Conservation (phyloP, 352 stramenopile species). For the Pythium oligandrum region DNA sequence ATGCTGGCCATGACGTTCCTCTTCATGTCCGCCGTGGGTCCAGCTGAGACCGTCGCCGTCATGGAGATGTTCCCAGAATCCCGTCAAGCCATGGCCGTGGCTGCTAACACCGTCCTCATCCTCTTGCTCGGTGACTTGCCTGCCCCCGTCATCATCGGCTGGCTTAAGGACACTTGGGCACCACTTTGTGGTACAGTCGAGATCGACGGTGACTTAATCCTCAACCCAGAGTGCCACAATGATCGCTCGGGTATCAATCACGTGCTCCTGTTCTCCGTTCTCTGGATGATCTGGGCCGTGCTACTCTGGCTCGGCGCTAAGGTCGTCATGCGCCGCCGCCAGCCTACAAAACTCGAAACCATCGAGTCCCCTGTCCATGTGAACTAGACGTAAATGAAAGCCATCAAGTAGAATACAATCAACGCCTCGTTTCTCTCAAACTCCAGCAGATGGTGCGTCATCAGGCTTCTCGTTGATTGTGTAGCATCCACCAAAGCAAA, state of each 20-base stretch:
- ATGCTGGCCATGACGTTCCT: constrained; percentile 47
- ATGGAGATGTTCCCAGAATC: constrained; percentile 74
- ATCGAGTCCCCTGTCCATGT: too few species aligned
- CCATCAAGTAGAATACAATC: too few species aligned
- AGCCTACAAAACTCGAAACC: too few species aligned
- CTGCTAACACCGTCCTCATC: constrained; percentile 76
- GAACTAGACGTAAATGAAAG: too few species aligned
- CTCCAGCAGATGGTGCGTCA: background rate
- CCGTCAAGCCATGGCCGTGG: constrained; percentile 74
- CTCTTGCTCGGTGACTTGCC: constrained; percentile 91
- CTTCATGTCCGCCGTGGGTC: constrained; percentile 49
- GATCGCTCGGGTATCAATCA: constrained; percentile 44
- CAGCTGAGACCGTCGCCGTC: constrained; percentile 56
- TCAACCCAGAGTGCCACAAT: constrained; percentile 44
- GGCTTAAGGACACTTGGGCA: constrained; percentile 80
- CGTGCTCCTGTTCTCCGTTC: constrained; percentile 44
- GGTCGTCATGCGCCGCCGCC: constrained; percentile 6
- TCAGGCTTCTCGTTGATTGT: too few species aligned
- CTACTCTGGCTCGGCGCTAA: constrained; percentile 32
- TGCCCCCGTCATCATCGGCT: constrained; percentile 80
- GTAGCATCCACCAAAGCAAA: too few species aligned
- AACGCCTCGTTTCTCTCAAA: too few species aligned
- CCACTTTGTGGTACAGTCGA: constrained; percentile 68
- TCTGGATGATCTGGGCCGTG: constrained; percentile 62
- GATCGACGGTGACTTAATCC: constrained; percentile 28